Conservation (phyloP, 1,284 basidiomycete genomes). For the Taiwanofungus camphoratus region DNA sequence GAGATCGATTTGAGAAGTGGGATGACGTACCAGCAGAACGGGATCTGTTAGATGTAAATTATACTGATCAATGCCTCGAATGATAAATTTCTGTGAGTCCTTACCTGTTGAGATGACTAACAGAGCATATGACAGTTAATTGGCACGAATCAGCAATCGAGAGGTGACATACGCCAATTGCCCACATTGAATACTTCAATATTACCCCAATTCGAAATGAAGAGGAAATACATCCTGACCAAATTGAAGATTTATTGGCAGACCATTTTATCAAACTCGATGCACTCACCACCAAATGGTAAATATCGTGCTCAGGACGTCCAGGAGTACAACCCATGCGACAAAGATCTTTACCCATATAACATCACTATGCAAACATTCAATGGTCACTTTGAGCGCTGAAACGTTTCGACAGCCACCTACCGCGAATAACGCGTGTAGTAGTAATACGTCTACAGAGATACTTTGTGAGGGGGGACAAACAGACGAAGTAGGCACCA, state of each 20-base stretch:
- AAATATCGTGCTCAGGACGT: conserved; percentile 1
- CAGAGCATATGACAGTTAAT: background rate
- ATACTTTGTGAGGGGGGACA: background rate
- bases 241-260: background rate
- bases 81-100: background rate
- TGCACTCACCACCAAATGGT: conserved; percentile 1
- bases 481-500: background rate
- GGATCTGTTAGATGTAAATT: background rate
- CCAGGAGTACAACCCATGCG: background rate
- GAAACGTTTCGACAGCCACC: background rate
- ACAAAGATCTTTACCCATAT: conserved; percentile 3
- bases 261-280: background rate
- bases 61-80: background rate
- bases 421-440: conserved; percentile 1
- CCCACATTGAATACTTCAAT: background rate
- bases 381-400: background rate
- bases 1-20: too few species aligned
- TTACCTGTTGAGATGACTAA: conserved; percentile 7
- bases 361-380: background rate
- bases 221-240: conserved; percentile 4
- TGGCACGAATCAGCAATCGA: background rate
- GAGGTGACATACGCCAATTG: conserved; percentile 3
- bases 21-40: conserved; percentile 3
- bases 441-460: conserved; percentile 4
- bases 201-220: conserved; percentile 6